Evolutionary conservation across 2,329 filamentous ascomycete species (phyloP).

Genomic region (Nothopassalora personata): DNA sequence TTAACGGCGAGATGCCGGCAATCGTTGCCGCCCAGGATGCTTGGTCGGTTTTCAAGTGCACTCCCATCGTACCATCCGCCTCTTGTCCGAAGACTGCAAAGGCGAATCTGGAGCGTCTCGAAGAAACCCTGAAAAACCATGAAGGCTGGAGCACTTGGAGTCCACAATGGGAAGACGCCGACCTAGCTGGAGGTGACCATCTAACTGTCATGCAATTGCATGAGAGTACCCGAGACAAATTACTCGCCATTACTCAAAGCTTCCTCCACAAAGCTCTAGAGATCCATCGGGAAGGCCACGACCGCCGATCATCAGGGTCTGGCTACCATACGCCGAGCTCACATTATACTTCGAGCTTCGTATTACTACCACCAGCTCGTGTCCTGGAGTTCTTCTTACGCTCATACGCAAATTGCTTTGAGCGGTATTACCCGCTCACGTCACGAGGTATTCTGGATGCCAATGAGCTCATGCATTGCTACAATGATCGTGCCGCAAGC

Average conservation of each 20-base stretch:
- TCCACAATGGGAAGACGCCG: slow-evolving; percentile 46
- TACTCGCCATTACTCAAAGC: slow-evolving; percentile 65
- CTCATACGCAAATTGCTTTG: slow-evolving; percentile 61
- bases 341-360: slow-evolving; percentile 54
- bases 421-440: slow-evolving; percentile 61
- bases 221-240: slow-evolving; percentile 58
- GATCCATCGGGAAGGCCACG: slow-evolving; percentile 51
- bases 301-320: slow-evolving; percentile 7
- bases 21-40: slow-evolving; percentile 48
- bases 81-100: slow-evolving; percentile 48
- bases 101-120: slow-evolving; percentile 48
- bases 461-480: slow-evolving; percentile 59
- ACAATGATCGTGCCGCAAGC: slow-evolving; percentile 60
- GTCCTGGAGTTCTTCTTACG: slow-evolving; percentile 64
- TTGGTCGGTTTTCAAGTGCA: slow-evolving; percentile 51
- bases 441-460: slow-evolving; percentile 57
- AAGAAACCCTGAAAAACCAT: slow-evolving; percentile 48
- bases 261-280: slow-evolving; percentile 67
- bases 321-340: slow-evolving; percentile 42
- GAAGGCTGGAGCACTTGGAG: slow-evolving; percentile 50
- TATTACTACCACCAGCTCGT: slow-evolving; percentile 60
- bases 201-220: slow-evolving; percentile 46
- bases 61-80: slow-evolving; percentile 43
- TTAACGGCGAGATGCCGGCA: slow-evolving; percentile 39
- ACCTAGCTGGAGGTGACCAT: slow-evolving; percentile 43